These are phyloP conservation scores for Tolypocladium album DNA, from an alignment of 2,329 filamentous ascomycete genomes.

Conservation along the genomic window DNA sequence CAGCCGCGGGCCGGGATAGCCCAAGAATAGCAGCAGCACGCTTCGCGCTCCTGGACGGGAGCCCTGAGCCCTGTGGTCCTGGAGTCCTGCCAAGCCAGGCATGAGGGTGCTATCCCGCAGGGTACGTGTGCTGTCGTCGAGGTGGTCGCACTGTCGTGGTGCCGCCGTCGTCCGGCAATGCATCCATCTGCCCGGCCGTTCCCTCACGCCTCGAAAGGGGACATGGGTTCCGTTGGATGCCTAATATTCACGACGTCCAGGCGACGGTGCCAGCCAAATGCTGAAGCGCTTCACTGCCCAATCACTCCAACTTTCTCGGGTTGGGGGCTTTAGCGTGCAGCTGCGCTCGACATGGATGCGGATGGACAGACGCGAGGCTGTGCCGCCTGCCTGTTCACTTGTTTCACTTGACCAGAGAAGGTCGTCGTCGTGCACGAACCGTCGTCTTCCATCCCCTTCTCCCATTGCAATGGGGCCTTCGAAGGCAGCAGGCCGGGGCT, in stretches of 20 bases:
- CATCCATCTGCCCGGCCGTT: not conserved
- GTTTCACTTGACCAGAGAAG: not conserved
- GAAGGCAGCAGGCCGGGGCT: not conserved
- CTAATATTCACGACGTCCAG: not conserved
- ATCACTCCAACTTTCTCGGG: not conserved
- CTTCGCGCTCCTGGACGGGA: not conserved
- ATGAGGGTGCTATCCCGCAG: not conserved
- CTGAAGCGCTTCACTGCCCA: not conserved
- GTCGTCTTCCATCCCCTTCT: not conserved
- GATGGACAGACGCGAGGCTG: not conserved
- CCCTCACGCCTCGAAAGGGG: not conserved
- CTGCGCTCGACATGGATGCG: not conserved
- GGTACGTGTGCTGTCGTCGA: not conserved
- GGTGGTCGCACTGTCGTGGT: not conserved
- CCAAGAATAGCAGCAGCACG: not conserved
- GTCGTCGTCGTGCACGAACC: not conserved
- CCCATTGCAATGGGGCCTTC: not conserved
- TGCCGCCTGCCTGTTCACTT: not conserved
- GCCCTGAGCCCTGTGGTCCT: not conserved
- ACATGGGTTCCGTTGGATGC: not conserved
- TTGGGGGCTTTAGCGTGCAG: not conserved
- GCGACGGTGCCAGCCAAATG: not conserved
- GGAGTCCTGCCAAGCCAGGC: not conserved
- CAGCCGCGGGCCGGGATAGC: not conserved
- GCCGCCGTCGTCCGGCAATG: too few species aligned